A percentile compares a stretch with the other conserved stretches of the same genome.
Evolutionary conservation across 2,329 filamentous ascomycete species (phyloP).

Genomic region (Aspergillus aculeatus): DNA sequence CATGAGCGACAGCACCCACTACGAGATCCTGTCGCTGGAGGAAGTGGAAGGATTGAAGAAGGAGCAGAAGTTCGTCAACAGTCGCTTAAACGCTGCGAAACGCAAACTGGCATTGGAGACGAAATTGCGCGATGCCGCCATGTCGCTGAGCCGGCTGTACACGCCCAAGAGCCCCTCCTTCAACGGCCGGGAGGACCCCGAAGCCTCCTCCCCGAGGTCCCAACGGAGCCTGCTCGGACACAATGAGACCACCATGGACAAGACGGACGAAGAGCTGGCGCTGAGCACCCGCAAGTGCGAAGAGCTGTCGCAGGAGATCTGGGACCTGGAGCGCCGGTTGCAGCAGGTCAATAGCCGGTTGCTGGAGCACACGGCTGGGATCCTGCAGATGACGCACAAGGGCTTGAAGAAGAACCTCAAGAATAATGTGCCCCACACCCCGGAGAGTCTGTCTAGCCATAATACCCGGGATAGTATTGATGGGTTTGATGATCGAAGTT

Average conservation of each 20-base stretch:
- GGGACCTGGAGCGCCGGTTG: slow-evolving; percentile 72
- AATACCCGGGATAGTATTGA: slow-evolving; percentile 53
- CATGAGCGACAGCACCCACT: slow-evolving; percentile 80
- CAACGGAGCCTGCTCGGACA: slow-evolving; percentile 52
- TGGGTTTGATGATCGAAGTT: slow-evolving; percentile 73
- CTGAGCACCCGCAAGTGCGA: slow-evolving; percentile 79
- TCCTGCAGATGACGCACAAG: slow-evolving; percentile 86
- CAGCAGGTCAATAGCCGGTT: slow-evolving; percentile 73
- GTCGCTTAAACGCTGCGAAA: slow-evolving; percentile 77
- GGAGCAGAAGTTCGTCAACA: slow-evolving; percentile 68
- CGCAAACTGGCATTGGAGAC: slow-evolving; percentile 84
- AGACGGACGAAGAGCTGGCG: slow-evolving; percentile 71
- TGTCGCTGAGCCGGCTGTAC: slow-evolving; percentile 80
- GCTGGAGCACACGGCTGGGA: slow-evolving; percentile 86
- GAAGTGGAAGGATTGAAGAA: slow-evolving; percentile 92
- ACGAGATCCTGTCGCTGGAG: slow-evolving; percentile 82
- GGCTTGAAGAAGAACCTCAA: slow-evolving; percentile 61
- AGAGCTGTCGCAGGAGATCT: slow-evolving; percentile 76
- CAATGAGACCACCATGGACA: slow-evolving; percentile 40
- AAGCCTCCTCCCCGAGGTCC: slow-evolving; percentile 45
- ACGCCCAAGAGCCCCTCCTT: slow-evolving; percentile 58
- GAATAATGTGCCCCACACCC: slow-evolving; percentile 63
- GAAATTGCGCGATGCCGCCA: slow-evolving; percentile 90
- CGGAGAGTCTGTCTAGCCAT: slow-evolving; percentile 70
- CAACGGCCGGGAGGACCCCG: slow-evolving; percentile 41